Conservation (phyloP, 257 asterid species). For the Solanum corneliomulleri region DNA sequence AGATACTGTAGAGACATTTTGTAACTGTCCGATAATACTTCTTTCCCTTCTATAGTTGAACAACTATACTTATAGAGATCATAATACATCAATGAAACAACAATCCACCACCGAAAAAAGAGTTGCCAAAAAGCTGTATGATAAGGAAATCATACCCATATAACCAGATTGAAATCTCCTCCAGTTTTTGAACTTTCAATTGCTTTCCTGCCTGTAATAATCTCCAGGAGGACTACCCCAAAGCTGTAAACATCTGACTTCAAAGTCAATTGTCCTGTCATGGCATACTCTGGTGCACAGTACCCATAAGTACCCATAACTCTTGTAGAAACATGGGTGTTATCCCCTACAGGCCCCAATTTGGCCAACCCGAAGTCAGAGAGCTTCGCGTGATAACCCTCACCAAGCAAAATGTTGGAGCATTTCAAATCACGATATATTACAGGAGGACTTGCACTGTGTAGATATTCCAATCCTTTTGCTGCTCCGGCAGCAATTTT, state of each 20-base stretch:
- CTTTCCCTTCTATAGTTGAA: background rate
- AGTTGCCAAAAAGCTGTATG: background rate
- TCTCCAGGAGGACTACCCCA: constrained; percentile 89
- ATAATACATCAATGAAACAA: background rate
- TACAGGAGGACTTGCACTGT: constrained; percentile 88
- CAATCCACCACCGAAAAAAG: background rate
- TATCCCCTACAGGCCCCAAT: constrained; percentile 89
- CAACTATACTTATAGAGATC: background rate
- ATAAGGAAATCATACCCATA: constrained; percentile 50
- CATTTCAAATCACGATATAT: constrained; percentile 90
- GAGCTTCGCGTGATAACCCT: constrained; percentile 70
- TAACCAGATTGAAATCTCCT: constrained; percentile 71
- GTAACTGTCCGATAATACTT: background rate
- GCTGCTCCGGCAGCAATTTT: constrained; percentile 97
- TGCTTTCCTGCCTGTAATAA: constrained; percentile 88
- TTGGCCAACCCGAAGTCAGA: constrained; percentile 97
- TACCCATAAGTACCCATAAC: constrained; percentile 98
- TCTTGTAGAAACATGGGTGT: constrained; percentile 86
- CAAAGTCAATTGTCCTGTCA: constrained; percentile 88
- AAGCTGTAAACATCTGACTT: constrained; percentile 94
- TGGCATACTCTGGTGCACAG: constrained; percentile 99
- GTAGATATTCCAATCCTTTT: constrained; percentile 85
- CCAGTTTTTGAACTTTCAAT: constrained; percentile 59
- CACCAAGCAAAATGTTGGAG: constrained; percentile 81
- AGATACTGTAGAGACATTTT: background rate